Conservation (phyloP, 108 stramenopile species). For the Epithemia pelagica region DNA sequence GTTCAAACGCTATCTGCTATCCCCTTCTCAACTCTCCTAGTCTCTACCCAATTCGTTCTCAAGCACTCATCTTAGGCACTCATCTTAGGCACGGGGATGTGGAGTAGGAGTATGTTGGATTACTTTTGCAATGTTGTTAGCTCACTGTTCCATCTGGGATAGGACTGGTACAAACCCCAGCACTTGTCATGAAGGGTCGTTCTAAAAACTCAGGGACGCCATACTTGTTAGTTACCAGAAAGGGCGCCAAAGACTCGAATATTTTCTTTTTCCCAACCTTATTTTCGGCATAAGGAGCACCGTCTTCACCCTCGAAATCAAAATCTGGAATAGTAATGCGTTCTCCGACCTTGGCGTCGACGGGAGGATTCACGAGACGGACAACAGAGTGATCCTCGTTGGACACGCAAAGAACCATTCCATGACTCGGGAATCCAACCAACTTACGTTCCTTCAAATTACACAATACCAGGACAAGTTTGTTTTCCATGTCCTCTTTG, state of each 20-base stretch:
- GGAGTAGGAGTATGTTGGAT: too few species aligned
- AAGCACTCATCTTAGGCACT: too few species aligned
- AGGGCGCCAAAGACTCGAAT: slow-evolving; percentile 91
- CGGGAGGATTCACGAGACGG: slow-evolving; percentile 87
- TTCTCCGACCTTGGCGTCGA: slow-evolving; percentile 90
- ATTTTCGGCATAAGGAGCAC: slow-evolving; percentile 83
- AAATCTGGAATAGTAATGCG: slow-evolving; percentile 78
- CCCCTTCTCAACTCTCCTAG: too few species aligned
- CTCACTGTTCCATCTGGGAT: slow-evolving; percentile 70
- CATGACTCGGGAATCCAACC: slow-evolving; percentile 91
- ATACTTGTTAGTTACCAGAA: slow-evolving; percentile 79
- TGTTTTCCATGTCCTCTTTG: slow-evolving; percentile 79
- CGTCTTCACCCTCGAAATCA: slow-evolving; percentile 74
- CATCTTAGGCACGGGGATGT: too few species aligned
- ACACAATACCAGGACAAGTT: slow-evolving; percentile 91
- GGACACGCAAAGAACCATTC: slow-evolving; percentile 96
- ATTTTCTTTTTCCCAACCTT: slow-evolving; percentile 98
- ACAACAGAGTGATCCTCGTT: slow-evolving; percentile 87
- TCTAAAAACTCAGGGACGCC: slow-evolving; percentile 80
- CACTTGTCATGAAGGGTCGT: slow-evolving; percentile 81
- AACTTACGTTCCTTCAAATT: slow-evolving; percentile 96
- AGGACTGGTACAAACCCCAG: slow-evolving; percentile 80
- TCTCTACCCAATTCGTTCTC: too few species aligned
- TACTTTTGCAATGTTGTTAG: background rate
- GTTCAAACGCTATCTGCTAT: too few species aligned